phyloP scores from a whole-genome alignment of 2,329 filamentous ascomycete species.

The Talaromyces albobiverticillius region DNA sequence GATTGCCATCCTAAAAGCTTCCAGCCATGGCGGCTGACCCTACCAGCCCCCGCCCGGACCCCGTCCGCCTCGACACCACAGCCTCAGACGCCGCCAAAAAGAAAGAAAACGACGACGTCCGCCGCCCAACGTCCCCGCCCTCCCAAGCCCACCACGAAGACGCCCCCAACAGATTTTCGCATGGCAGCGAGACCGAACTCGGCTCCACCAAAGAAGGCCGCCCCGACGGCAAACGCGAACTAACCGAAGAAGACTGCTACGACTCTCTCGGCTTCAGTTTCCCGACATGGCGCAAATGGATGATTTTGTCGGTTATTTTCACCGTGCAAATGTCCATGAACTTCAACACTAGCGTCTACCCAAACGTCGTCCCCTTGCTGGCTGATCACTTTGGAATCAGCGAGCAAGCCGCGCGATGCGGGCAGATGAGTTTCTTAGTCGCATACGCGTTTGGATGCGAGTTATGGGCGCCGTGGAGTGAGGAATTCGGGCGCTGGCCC shows the following conservation, averaged over 20 bases:
- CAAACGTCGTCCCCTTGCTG: slow-evolving; percentile 63
- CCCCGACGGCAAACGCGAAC: slow-evolving; percentile 28
- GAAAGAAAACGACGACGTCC: too few relatives aligned
- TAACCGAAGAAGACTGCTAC: slow-evolving; percentile 59
- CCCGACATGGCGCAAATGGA: slow-evolving; percentile 65
- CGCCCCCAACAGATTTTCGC: not conserved
- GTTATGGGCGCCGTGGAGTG: slow-evolving; percentile 82
- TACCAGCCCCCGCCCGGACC: too few relatives aligned
- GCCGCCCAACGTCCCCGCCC: not conserved
- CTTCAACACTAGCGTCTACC: slow-evolving; percentile 71
- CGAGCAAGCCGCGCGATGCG: slow-evolving; percentile 63
- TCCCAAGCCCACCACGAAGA: not conserved
- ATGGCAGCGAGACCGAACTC: not conserved
- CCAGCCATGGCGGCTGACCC: not conserved
- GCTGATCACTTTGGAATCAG: slow-evolving; percentile 64
- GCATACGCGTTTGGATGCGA: slow-evolving; percentile 81
- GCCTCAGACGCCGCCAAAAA: not conserved
- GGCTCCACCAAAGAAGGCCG: slow-evolving; percentile 2
- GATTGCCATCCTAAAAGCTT: not conserved
- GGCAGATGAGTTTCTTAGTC: slow-evolving; percentile 73
- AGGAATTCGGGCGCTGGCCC: slow-evolving; percentile 74
- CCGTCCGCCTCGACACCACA: too few relatives aligned
- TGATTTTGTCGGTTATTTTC: slow-evolving; percentile 67
- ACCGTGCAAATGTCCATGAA: slow-evolving; percentile 72
- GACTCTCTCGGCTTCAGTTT: slow-evolving; percentile 62